Base-by-base conservation (phyloP, 2,329 filamentous ascomycete species). In the Colletotrichum cereale region DNA sequence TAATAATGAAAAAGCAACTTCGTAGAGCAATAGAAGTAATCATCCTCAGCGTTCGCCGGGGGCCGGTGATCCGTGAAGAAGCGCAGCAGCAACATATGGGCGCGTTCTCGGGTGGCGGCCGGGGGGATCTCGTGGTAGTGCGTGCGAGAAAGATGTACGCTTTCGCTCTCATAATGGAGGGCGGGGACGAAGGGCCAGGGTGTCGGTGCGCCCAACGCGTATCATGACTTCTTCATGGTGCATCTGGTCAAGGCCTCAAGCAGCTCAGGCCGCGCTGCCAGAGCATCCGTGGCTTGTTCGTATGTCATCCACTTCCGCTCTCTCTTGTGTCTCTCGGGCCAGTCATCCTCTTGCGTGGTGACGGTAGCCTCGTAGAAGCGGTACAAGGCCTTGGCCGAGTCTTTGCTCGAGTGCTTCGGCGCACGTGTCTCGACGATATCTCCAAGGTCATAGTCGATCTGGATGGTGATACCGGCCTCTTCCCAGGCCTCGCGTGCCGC, bases 401-500 rank as follows among this genome's bases (percentile, higher is more conserved):
- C 88, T 80, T 90, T 90, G 69, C 86, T 86, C 36, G 88, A 89
- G 76, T 91, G 89, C 81, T 96, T 96, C 47, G 93, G 94, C 8
- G 94, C 88, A 69, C 95, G 90, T 80, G 91, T 93, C 83, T 99
- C 96, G 66, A 91, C 85, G 76, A 99, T 97, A 74, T 92, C 88
- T 74, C 95, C 95, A 62, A 99, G 88, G 81, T 97, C 94, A 80
- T 92, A 92, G 77, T 92, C 91, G 81, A 98, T 91, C 71, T 89
- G 92, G 82, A 96, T 93, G 77, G 93, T 87, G 78, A 98, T 97
- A 78, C 96, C 96, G 52, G 95, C 96, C 84, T 98, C 96, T 85
- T 98, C 96, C 96, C 96, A 98, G 73, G 96, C 96, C 83, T 99
- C 96, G 76, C 96, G 86, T 86, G 92, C 83, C 67, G 96, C 96